Conservation (phyloP, 2,329 filamentous ascomycete species). For the Aspergillus ibericus region DNA sequence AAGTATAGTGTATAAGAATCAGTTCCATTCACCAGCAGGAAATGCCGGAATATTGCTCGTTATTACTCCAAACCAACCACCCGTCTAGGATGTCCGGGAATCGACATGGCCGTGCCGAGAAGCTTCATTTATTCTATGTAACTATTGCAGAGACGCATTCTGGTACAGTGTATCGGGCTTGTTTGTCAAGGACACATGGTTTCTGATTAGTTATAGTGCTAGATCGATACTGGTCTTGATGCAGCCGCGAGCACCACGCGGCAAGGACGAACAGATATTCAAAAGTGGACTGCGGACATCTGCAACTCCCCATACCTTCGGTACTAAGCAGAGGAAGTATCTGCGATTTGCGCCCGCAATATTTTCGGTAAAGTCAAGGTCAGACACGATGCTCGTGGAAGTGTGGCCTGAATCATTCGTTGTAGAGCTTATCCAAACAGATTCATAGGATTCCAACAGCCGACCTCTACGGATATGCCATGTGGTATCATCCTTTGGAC, state of each 20-base stretch:
- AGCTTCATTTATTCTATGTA: too few relatives aligned
- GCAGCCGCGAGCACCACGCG: neutral
- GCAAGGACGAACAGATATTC: neutral
- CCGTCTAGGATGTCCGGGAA: too few relatives aligned
- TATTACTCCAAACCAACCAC: too few relatives aligned
- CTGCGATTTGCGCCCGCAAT: neutral
- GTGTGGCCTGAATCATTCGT: neutral
- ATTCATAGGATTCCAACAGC: slow-evolving; percentile 1
- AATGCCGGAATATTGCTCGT: too few relatives aligned
- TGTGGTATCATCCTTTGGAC: neutral
- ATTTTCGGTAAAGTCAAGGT: neutral
- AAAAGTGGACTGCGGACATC: neutral
- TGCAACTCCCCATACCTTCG: slow-evolving; percentile 8
- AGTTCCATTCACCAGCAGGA: too few relatives aligned
- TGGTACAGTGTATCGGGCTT: too few relatives aligned
- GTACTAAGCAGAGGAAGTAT: slow-evolving; percentile 4
- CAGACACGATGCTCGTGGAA: neutral
- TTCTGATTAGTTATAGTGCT: neutral
- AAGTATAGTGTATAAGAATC: too few relatives aligned
- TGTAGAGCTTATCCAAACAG: slow-evolving; percentile 4
- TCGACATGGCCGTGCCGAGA: too few relatives aligned
- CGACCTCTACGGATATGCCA: slow-evolving; percentile 8
- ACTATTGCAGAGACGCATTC: too few relatives aligned
- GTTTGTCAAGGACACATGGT: too few relatives aligned
- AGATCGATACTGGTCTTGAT: neutral